Conservation (phyloP, 2,329 filamentous ascomycete genomes). For the Tolypocladium capitatum region DNA sequence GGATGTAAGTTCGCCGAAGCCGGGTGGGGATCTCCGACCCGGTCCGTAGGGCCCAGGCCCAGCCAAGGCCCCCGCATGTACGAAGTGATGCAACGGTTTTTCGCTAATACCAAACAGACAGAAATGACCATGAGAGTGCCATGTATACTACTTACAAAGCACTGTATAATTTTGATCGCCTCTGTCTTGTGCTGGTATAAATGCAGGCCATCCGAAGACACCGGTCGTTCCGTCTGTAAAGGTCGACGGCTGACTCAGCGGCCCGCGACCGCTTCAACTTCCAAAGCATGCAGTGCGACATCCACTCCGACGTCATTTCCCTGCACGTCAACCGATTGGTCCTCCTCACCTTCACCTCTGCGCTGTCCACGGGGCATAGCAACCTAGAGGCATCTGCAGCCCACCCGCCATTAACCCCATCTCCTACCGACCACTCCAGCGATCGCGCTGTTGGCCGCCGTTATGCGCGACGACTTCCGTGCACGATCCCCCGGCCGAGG, state of each 20-base stretch:
- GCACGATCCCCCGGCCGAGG: slow-evolving; percentile 17
- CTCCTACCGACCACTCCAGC: background rate
- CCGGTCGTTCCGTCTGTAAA: too few relatives aligned
- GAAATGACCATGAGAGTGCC: background rate
- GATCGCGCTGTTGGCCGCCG: slow-evolving; percentile 11
- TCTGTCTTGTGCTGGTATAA: background rate
- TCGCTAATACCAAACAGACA: background rate
- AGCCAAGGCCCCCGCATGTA: too few relatives aligned
- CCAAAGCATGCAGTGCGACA: too few relatives aligned
- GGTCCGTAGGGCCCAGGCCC: too few relatives aligned
- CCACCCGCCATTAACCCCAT: background rate
- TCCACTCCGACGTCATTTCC: too few relatives aligned
- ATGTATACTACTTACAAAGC: background rate
- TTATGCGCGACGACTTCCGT: slow-evolving; percentile 31
- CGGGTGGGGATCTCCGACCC: background rate
- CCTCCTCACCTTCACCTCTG: background rate
- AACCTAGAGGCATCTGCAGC: background rate
- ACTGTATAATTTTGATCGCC: background rate
- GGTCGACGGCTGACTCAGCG: background rate
- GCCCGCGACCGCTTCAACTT: too few relatives aligned
- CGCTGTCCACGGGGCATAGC: background rate
- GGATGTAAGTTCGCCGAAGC: background rate
- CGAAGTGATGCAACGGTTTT: background rate
- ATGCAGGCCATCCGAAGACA: background rate
- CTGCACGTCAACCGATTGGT: background rate